These are phyloP conservation scores for Phanerochaete sordida DNA, from an alignment of 768 basidiomycete genomes.

Conservation along the genomic window DNA sequence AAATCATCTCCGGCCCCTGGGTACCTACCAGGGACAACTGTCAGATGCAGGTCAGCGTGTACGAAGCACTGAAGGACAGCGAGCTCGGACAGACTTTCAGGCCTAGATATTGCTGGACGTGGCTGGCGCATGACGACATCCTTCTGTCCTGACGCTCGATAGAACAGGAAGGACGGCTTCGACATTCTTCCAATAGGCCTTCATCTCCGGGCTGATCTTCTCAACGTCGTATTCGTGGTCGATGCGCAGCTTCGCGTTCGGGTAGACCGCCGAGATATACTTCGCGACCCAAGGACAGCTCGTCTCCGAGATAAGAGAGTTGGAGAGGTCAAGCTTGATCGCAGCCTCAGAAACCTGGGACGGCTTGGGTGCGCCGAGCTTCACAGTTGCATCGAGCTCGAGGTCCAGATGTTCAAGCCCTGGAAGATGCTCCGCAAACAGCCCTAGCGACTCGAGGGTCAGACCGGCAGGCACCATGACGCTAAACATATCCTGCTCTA, in stretches of 20 bases:
- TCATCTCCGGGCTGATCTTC: no score
- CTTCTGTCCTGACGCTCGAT: neutral
- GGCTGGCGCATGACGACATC: no score
- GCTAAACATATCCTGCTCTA: neutral
- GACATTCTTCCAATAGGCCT: neutral
- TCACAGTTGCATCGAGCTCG: neutral
- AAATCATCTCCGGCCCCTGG: no score
- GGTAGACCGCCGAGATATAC: neutral
- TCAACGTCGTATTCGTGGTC: neutral
- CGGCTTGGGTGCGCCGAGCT: neutral
- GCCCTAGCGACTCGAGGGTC: neutral
- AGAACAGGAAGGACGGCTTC: neutral
- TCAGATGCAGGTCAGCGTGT: no score
- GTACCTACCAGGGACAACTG: no score
- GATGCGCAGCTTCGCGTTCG: neutral
- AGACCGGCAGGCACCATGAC: neutral
- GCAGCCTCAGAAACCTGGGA: no score
- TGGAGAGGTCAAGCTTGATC: neutral
- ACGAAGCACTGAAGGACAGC: no score
- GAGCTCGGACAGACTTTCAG: no score
- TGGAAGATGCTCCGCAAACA: neutral
- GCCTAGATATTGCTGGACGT: no score
- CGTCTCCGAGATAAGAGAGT: neutral
- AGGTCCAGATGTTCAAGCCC: neutral
- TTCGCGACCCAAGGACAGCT: neutral